Base-by-base conservation (phyloP, 108 stramenopile genomes). In the Cyclotella baltica region DNA sequence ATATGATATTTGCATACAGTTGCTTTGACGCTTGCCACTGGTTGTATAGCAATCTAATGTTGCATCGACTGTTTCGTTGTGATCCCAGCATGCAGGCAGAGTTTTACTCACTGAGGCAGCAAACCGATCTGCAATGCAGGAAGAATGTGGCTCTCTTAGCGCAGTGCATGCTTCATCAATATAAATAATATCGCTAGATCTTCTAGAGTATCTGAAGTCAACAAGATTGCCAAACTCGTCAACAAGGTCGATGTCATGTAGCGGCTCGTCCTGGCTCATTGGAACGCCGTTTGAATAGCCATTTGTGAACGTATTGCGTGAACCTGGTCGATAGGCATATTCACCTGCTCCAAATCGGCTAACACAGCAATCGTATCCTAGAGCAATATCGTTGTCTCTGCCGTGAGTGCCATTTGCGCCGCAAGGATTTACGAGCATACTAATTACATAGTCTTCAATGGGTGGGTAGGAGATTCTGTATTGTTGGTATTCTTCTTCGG, bases 1-100 rank as follows among this genome's bases (percentile, higher is more conserved):
- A 64, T 78, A 84, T 19, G 75, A 75, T 37, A 84, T 73, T 55
- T 88, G 85, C 76, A 88, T 83, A 70, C 85, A 88, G 52, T 88
- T 52, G 4, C 56, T 34, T 20, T 40, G 51, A 25, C 51, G 67
- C 27, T 75, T 78, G 9, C 83, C 84, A 0, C 36, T 63, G 16
- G 74, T 34, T 22, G 69, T 72, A 53, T 48, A 77, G 56, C 88
- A 88, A 38, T 62, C 58, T 31, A 77, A 40, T 37, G 76, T 78
- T 33, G 88, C 62, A 64, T 88, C 78, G 22, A 88, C 85, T 16
- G 88, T 86, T 35, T 74, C 65, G 68, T 88, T 88, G 66, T 86
- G 76, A 67, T 88, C 88, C 79, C 77, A 85, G 56, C 88, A 88
- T 4, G 82, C 56, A 2, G 88, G 84, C 40, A 40, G 64, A 57